Percentiles rank a stretch among this genome's conserved stretches.
Conservation (phyloP, 2,329 filamentous ascomycete genomes). For the Cladophialophora chaetospira region DNA sequence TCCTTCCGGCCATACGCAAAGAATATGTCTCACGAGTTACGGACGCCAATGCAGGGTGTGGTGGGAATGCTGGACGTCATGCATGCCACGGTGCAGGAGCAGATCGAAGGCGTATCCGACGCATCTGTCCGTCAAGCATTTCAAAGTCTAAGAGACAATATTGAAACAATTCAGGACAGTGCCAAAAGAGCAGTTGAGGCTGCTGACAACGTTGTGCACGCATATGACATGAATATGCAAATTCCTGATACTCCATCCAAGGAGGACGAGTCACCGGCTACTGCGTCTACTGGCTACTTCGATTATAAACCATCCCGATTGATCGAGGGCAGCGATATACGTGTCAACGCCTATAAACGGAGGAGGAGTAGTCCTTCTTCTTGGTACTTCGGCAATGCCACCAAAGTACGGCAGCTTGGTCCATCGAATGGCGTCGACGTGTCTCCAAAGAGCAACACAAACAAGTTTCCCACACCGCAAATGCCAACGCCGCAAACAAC, state of each 20-base stretch:
- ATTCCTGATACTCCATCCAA: constrained; percentile 64
- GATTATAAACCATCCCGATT: constrained; percentile 45
- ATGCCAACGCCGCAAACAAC: constrained; percentile 24
- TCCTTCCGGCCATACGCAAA: constrained; percentile 72
- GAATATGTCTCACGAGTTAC: constrained; percentile 69
- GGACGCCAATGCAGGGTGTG: constrained; percentile 75
- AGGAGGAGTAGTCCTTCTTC: constrained; percentile 46
- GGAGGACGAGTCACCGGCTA: constrained; percentile 40
- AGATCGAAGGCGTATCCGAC: constrained; percentile 57
- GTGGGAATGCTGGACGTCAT: constrained; percentile 77
- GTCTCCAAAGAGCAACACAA: constrained; percentile 33
- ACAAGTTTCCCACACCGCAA: background rate
- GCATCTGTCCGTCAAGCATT: constrained; percentile 58
- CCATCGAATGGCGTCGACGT: constrained; percentile 43
- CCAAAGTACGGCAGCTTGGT: constrained; percentile 42
- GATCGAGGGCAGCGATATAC: constrained; percentile 47
- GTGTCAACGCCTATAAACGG: constrained; percentile 49
- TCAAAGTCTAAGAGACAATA: constrained; percentile 65
- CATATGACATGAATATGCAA: constrained; percentile 74
- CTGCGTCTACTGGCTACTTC: constrained; percentile 32
- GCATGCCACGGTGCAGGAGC: constrained; percentile 71
- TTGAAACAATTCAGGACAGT: constrained; percentile 73
- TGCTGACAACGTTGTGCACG: constrained; percentile 74
- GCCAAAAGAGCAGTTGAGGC: constrained; percentile 71
- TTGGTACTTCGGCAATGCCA: constrained; percentile 37